Base-by-base conservation (phyloP, 2,329 filamentous ascomycete genomes). In the Thyridium curvatum region DNA sequence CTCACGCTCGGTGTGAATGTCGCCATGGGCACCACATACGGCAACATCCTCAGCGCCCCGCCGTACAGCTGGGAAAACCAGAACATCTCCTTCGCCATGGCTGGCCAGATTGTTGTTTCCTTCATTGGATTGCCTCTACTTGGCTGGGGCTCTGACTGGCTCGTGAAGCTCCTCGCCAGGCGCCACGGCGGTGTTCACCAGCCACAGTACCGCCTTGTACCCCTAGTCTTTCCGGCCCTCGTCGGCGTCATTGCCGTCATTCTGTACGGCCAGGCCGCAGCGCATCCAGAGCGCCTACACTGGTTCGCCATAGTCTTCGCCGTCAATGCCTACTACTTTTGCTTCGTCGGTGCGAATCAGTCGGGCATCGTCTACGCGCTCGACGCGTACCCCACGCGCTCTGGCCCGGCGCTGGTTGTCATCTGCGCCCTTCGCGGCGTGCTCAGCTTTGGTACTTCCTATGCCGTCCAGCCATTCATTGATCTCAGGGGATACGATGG, bases 391-490 rank as follows among this genome's bases (percentile, higher is more conserved):
- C 65, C 65, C 2, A 54, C 58, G 3, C 54, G 62, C 3, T 58
- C 64, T 3, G 64, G 63, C 1, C 61, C 66, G 1, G 42, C 67
- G 2, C 48, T 71, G 14, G 61, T 71, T 3, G 59, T 71, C 26
- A 64, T 71, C 17, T 68, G 64, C 34, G 64, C 67, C 4, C 58
- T 68, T 43, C 54, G 66, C 2, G 66, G 65, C 1, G 61, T 71
- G 30, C 62, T 71, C 9, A 64, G 59, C 2, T 71, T 71, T 38
- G 66, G 65, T 48, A 44, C 50, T 7, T 48, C 42, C 34, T 55
- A 54, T 29, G 47, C 49, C 18, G 52, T 52, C 2, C 49, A 49
- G 7, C 57, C 57, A 12, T 59, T 57, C 32, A 46, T 55, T 3
- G 42, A 44, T 8, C 21, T 38, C 10, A 49, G 40, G 16, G 59